Percentiles rank a stretch among this genome's conserved stretches.
phyloP scores from a whole-genome alignment of 805 yeast species.

The Scheffersomyces lignosus region DNA sequence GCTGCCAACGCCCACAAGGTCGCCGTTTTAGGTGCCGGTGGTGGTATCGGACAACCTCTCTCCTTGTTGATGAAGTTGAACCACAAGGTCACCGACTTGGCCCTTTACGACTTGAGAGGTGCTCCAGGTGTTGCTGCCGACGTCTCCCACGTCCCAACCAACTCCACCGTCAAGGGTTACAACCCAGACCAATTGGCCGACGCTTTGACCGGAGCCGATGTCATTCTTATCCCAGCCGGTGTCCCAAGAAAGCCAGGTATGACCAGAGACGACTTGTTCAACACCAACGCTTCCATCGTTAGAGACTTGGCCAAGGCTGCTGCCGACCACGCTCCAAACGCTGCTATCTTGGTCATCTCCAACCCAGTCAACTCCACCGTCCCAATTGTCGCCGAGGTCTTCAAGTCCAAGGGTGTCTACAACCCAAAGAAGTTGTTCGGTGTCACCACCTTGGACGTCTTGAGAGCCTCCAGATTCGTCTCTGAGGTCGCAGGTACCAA shows the following conservation, averaged over 20 bases:
- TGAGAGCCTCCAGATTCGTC: constrained; percentile 86
- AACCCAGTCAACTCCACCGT: constrained; percentile 98
- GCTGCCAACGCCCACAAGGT: constrained; percentile 68
- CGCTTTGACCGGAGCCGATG: constrained; percentile 78
- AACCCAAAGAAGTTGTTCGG: constrained; percentile 92
- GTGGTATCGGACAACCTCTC: constrained; percentile 93
- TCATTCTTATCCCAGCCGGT: constrained; percentile 95
- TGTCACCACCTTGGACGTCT: constrained; percentile 91
- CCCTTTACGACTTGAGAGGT: constrained; percentile 85
- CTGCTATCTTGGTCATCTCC: constrained; percentile 78
- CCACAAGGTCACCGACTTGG: constrained; percentile 81
- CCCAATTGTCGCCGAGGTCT: constrained; percentile 92
- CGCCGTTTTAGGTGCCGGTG: constrained; percentile 78
- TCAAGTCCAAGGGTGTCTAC: constrained; percentile 82
- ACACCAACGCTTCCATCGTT: constrained; percentile 94
- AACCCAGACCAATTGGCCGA: constrained; percentile 72
- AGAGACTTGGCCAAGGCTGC: constrained; percentile 86
- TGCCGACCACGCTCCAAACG: constrained; percentile 82
- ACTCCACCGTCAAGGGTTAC: constrained; percentile 85
- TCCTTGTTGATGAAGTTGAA: constrained; percentile 82
- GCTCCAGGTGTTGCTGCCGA: constrained; percentile 98
- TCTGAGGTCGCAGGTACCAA: constrained; percentile 65
- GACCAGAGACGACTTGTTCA: constrained; percentile 97
- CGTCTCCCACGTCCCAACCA: constrained; percentile 89
- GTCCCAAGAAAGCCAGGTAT: constrained; percentile 98